Evolutionary conservation across 441 rosid species (phyloP).

Genomic region (Eugenia klotzschiana): DNA sequence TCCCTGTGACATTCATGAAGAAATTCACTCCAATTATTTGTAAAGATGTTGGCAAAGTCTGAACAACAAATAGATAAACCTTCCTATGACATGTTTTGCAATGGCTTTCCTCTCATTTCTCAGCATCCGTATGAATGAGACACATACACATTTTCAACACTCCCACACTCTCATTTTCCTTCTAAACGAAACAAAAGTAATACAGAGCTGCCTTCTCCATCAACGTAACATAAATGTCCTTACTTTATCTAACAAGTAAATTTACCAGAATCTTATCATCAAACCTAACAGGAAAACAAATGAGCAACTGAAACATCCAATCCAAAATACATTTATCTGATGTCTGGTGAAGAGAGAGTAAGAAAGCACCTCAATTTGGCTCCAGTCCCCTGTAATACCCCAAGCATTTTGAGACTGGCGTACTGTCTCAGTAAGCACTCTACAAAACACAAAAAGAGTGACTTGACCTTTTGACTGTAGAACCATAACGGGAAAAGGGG

Average conservation of each 20-base stretch:
- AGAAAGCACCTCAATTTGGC: slow-evolving; percentile 45
- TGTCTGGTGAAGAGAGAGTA: neutral
- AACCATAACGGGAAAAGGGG: neutral
- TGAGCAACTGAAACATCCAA: neutral
- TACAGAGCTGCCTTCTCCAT: neutral
- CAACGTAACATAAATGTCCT: neutral
- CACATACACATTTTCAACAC: neutral
- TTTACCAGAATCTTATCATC: neutral
- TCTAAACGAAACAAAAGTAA: neutral
- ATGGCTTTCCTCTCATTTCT: neutral
- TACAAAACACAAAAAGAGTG: slow-evolving; percentile 9
- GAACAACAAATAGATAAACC: neutral
- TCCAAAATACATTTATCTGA: neutral
- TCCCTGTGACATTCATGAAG: slow-evolving; percentile 31
- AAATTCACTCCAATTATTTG: neutral
- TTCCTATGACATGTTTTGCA: neutral
- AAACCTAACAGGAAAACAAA: neutral
- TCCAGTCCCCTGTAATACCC: slow-evolving; percentile 55
- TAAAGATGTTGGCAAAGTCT: neutral
- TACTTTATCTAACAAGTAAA: neutral
- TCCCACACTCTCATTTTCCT: no score
- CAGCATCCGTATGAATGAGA: neutral
- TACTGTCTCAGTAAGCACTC: slow-evolving; percentile 66
- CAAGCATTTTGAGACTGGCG: slow-evolving; percentile 51
- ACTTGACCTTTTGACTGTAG: neutral